A percentile compares a stretch with the other conserved stretches of the same genome.
phyloP scores from a whole-genome alignment of 352 stramenopile genomes.

The Phytophthora podocarpi region DNA sequence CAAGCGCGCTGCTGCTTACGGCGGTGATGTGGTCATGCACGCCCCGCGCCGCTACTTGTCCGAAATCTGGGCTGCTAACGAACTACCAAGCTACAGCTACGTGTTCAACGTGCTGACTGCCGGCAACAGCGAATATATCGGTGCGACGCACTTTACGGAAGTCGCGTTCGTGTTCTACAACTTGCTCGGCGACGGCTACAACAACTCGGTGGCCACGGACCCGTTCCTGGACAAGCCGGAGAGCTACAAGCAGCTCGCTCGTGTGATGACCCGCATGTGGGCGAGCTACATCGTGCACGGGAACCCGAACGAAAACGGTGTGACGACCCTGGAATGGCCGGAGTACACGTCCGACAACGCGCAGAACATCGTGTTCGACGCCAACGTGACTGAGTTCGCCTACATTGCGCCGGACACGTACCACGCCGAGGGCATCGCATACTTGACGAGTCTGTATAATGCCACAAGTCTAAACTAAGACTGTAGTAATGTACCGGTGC shows the following conservation, averaged over 20 bases:
- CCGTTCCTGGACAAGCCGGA: constrained; percentile 29
- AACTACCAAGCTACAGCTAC: constrained; percentile 34
- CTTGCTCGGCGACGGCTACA: constrained; percentile 31
- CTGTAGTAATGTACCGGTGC: too few relatives aligned
- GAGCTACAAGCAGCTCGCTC: constrained; percentile 19
- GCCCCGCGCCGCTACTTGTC: constrained; percentile 32
- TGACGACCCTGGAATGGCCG: constrained; percentile 28
- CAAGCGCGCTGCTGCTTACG: constrained; percentile 30
- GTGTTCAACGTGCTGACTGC: constrained; percentile 29
- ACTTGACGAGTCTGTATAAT: constrained; percentile 30
- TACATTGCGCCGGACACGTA: constrained; percentile 36
- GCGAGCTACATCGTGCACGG: constrained; percentile 36
- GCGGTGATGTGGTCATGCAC: constrained; percentile 29
- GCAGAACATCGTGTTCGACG: constrained; percentile 37
- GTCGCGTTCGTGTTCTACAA: constrained; percentile 43
- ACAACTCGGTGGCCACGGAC: constrained; percentile 22
- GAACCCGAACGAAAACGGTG: constrained; percentile 25
- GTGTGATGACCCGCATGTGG: constrained; percentile 41
- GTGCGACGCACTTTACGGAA: constrained; percentile 29
- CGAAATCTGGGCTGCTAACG: constrained; percentile 27
- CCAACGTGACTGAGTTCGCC: constrained; percentile 33
- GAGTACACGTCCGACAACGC: constrained; percentile 30
- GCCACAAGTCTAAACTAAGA: too few relatives aligned
- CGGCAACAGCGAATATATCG: constrained; percentile 19
- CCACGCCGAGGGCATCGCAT: constrained; percentile 31